Evolutionary conservation across 2,329 filamentous ascomycete genomes (phyloP), one percentile per base, ranked within the genome.

Genomic region (Xylaria sp.): DNA sequence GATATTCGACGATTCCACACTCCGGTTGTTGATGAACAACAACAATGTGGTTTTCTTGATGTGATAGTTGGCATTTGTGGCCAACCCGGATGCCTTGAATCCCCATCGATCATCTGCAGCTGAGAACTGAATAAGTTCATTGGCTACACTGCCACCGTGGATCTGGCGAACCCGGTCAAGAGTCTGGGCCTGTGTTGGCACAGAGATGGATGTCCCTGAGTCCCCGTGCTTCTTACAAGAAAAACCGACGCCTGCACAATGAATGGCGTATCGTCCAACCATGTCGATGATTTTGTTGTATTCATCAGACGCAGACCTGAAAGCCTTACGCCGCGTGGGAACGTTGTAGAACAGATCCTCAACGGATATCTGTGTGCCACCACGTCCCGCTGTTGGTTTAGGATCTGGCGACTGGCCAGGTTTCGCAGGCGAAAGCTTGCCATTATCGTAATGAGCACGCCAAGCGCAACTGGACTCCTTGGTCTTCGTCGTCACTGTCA

Each of bases 341-440:
- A 97, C 85, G 69, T 97, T 99, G 79, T 96, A 99, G 74, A 99
- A 99, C 9, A 99, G 77, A 72, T 99, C 94, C 71, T 99, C 93
- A 13, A 99, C 92, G 0, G 91, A 92, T 69, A 99, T 96, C 69
- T 97, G 92, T 2, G 94, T 99, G 6, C 94, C 94, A 63, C 85
- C 88, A 13, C 92, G 85, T 13, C 94, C 94, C 51, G 94, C 93
- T 46, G 88, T 90, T 3, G 91, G 87, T 71, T 91, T 96, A 2
- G 94, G 94, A 47, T 96, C 92, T 1, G 89, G 80, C 65, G 81
- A 86, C 71, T 96, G 92, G 10, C 93, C 93, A 9, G 93, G 92
- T 72, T 97, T 97, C 8, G 90, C 79, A 11, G 93, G 87, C 5
- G 85, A 83, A 50, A 97, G 81, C 66, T 87, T 90, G 11, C 94